phyloP scores from a whole-genome alignment of 2,329 filamentous ascomycete genomes.

The Mycogone perniciosa region DNA sequence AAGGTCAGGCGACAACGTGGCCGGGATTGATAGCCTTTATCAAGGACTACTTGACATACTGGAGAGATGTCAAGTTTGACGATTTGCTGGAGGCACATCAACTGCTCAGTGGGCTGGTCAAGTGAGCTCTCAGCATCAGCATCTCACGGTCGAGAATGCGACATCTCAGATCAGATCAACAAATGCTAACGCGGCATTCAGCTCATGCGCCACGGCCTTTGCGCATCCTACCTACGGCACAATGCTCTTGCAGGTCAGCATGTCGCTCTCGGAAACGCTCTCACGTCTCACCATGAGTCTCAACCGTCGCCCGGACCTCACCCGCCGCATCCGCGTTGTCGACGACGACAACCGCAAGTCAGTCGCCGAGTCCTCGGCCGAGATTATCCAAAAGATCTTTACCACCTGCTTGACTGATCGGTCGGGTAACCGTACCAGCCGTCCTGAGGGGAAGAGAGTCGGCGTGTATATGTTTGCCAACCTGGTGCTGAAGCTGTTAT shows the following conservation, averaged over 20 bases:
- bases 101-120: constrained; percentile 64
- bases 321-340: constrained; percentile 55
- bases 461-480: constrained; percentile 93
- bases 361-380: constrained; percentile 79
- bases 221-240: constrained; percentile 72
- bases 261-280: constrained; percentile 73
- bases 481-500: constrained; percentile 79
- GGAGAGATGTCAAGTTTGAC: constrained; percentile 71
- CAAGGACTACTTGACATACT: constrained; percentile 72
- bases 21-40: constrained; percentile 72
- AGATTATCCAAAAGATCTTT: constrained; percentile 85
- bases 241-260: constrained; percentile 75
- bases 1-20: constrained; percentile 64
- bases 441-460: constrained; percentile 75
- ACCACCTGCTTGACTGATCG: constrained; percentile 83
- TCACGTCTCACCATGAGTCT: constrained; percentile 78
- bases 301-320: constrained; percentile 72
- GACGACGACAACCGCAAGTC: constrained; percentile 67
- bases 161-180: no score
- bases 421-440: constrained; percentile 57
- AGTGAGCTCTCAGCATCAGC: constrained; percentile 44
- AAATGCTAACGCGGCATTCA: constrained; percentile 26
- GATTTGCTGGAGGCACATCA: constrained; percentile 72
- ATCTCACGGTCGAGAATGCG: not conserved
- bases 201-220: constrained; percentile 77